These are phyloP conservation scores for Fusarium nurragi DNA, from an alignment of 2,329 filamentous ascomycete genomes.

Conservation along the genomic window DNA sequence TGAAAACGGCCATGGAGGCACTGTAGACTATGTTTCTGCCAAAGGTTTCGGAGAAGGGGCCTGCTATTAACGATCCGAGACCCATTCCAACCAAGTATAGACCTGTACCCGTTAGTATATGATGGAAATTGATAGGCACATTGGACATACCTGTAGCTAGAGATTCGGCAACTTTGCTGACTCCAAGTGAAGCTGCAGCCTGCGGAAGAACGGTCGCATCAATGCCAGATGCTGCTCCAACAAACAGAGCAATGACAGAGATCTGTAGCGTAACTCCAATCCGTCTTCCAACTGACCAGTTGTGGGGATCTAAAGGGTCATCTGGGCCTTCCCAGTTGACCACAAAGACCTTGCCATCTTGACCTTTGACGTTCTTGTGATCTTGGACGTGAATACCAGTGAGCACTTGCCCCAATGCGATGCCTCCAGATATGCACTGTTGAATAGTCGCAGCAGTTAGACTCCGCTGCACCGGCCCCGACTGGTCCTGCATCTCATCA, in stretches of 20 bases:
- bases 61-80: constrained; percentile 50
- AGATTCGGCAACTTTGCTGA: constrained; percentile 60
- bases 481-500: not conserved
- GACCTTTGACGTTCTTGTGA: constrained; percentile 33
- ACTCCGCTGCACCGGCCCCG: not conserved
- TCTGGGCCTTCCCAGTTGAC: constrained; percentile 47
- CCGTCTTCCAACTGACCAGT: constrained; percentile 54
- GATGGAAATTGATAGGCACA: accelerated
- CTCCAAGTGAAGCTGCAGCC: constrained; percentile 56
- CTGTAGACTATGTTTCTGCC: constrained; percentile 54
- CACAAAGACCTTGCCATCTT: constrained; percentile 46
- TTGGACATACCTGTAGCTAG: constrained; percentile 53
- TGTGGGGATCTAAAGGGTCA: constrained; percentile 57
- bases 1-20: constrained; percentile 52
- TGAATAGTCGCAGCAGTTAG: constrained; percentile 11
- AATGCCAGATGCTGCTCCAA: constrained; percentile 62
- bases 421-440: constrained; percentile 17
- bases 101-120: constrained; percentile 6
- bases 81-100: constrained; percentile 51
- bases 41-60: constrained; percentile 53
- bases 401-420: constrained; percentile 43
- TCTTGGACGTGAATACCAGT: constrained; percentile 47
- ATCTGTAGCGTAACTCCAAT: constrained; percentile 54
- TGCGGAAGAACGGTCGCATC: constrained; percentile 59
- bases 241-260: constrained; percentile 59